Base-by-base conservation (phyloP, 2,329 filamentous ascomycete species). In the Elsinoe perseae region DNA sequence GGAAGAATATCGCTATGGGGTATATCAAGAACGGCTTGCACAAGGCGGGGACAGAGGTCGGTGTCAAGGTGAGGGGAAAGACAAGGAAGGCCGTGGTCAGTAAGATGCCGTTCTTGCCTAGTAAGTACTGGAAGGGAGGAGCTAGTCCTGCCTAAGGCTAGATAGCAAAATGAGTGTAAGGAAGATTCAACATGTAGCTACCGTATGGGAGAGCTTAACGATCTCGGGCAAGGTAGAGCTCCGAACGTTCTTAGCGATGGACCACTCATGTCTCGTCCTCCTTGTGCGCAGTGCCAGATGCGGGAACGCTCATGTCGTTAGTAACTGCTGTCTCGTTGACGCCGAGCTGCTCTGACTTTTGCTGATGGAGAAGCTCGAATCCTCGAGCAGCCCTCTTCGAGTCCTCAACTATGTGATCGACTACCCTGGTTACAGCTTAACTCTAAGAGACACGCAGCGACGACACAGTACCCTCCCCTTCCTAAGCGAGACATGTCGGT, bases 1-100 rank as follows among this genome's bases (percentile, higher is more conserved):
- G 85, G 61, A 86, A 86, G 76, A 96, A 97, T 71, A 92, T 98
- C 60, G 90, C 92, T 57, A 98, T 98, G 93, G 93, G 85, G 0
- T 95, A 95, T 68, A 78, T 96, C 67, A 82, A 83, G 72, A 83
- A 87, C 61, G 89, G 89, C 0, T 73, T 85, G 68, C 89, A 95
- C 70, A 95, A 95, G 79, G 78, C 81, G 28, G 90, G 89, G 9
- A 95, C 89, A 1, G 85, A 92, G 73, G 75, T 95, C 5, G 80
- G 84, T 16, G 84, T 95, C 3, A 70, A 89, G 36, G 85, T 95
- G 1, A 77, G 91, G 54, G 90, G 89, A 18, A 87, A 84, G 74
- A 77, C 80, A 67, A 82, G 89, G 64, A 84, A 83, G 72, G 90
- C 85, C 1, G 80, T 80, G 2, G 86, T 95, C 28, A 80, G 83